Conservation (phyloP, 495 filamentous ascomycete genomes). For the Podospora pseudopauciseta region DNA sequence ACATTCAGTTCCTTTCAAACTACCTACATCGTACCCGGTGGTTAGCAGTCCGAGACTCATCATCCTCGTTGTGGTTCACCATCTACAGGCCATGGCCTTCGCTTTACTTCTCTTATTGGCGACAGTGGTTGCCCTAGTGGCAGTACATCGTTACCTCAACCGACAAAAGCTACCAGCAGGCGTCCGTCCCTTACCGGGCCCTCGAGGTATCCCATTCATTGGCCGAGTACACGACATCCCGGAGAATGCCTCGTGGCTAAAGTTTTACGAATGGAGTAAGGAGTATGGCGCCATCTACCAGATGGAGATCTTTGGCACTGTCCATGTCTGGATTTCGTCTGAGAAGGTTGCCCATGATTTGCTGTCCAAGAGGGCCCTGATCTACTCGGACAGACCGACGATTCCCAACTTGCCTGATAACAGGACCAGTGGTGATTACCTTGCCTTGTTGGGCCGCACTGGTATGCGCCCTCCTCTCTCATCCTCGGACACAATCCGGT, state of each 20-base stretch:
- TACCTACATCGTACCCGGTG: neutral
- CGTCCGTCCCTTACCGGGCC: conserved; percentile 20
- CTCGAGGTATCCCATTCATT: conserved; percentile 44
- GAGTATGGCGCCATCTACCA: conserved; percentile 62
- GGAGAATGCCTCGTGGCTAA: conserved; percentile 46
- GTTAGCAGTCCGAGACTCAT: neutral
- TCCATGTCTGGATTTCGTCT: conserved; percentile 58
- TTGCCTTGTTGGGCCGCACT: conserved; percentile 52
- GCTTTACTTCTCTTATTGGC: conserved; percentile 1
- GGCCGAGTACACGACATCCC: conserved; percentile 60
- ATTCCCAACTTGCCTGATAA: conserved; percentile 54
- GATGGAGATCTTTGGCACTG: conserved; percentile 52
- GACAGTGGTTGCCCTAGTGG: conserved; percentile 6
- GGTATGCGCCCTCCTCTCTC: neutral
- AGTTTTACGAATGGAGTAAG: conserved; percentile 61
- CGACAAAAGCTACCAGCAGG: conserved; percentile 13
- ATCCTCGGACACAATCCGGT: neutral
- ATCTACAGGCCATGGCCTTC: neutral
- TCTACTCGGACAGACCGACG: conserved; percentile 59
- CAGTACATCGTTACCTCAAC: conserved; percentile 7
- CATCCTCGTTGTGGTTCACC: neutral
- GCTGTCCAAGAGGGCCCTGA: conserved; percentile 53
- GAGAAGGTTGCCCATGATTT: conserved; percentile 57
- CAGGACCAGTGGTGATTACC: conserved; percentile 53
- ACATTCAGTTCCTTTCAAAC: neutral